Evolutionary conservation across 1,284 basidiomycete genomes (phyloP).

Genomic region (Cutaneotrichosporon cavernicola): DNA sequence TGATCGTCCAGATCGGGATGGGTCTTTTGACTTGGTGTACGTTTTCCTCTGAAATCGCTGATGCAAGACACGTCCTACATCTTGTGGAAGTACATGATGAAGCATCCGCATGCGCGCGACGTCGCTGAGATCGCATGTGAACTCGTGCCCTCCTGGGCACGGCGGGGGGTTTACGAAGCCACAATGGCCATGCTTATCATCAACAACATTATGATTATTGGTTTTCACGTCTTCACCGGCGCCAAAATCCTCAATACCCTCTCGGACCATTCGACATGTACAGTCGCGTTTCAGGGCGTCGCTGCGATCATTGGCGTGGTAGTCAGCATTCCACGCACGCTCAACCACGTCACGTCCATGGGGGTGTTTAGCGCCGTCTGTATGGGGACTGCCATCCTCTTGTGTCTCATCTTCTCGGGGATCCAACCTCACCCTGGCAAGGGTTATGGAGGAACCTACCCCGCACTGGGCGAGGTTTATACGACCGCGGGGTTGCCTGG

Average conservation of each 20-base stretch:
- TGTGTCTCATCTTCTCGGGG: slow-evolving; percentile 60
- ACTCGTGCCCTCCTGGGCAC: slow-evolving; percentile 53
- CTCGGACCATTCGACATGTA: slow-evolving; percentile 60
- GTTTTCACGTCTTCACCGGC: slow-evolving; percentile 53
- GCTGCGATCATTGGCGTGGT: slow-evolving; percentile 54
- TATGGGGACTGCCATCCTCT: slow-evolving; percentile 62
- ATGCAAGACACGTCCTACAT: slow-evolving; percentile 42
- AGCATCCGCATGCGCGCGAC: slow-evolving; percentile 62
- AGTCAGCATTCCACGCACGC: slow-evolving; percentile 59
- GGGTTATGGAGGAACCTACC: slow-evolving; percentile 42
- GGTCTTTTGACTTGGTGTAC: slow-evolving; percentile 54
- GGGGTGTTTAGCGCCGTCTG: slow-evolving; percentile 55
- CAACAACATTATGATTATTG: slow-evolving; percentile 52
- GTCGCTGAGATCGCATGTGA: slow-evolving; percentile 65
- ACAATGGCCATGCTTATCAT: slow-evolving; percentile 43
- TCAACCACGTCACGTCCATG: slow-evolving; percentile 57
- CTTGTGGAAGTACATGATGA: slow-evolving; percentile 60
- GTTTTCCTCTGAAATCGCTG: slow-evolving; percentile 18
- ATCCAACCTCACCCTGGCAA: slow-evolving; percentile 54
- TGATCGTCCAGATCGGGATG: slow-evolving; percentile 61
- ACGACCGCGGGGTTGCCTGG: slow-evolving; percentile 41
- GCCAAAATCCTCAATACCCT: slow-evolving; percentile 61
- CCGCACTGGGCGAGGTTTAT: slow-evolving; percentile 37
- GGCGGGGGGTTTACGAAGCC: slow-evolving; percentile 40
- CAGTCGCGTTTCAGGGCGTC: slow-evolving; percentile 61